phyloP scores from a whole-genome alignment of 306 rosid species.

The Trifolium subterraneum region DNA sequence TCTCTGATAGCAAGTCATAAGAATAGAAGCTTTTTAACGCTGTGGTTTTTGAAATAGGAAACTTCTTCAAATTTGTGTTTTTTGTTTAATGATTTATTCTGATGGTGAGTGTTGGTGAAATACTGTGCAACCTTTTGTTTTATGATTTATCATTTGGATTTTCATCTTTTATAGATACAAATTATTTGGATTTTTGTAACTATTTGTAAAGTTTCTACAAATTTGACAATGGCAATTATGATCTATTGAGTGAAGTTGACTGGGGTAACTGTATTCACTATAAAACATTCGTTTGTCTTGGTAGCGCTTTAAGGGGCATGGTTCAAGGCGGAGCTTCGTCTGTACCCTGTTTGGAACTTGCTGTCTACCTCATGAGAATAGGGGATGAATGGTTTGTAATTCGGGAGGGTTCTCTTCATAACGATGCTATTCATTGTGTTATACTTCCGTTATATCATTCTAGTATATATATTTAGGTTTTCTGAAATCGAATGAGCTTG shows the following conservation, averaged over 20 bases:
- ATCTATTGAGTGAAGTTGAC: slow-evolving; percentile 48
- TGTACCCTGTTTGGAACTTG: slow-evolving; percentile 76
- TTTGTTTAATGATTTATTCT: slow-evolving; percentile 19
- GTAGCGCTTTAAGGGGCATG: slow-evolving; percentile 75
- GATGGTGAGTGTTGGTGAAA: slow-evolving; percentile 7
- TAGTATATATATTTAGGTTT: slow-evolving; percentile 45
- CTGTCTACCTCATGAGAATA: slow-evolving; percentile 93
- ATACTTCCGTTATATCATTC: slow-evolving; percentile 38
- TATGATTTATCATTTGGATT: neutral
- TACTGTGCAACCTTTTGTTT: slow-evolving; percentile 15
- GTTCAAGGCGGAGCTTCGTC: slow-evolving; percentile 78
- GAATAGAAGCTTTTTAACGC: slow-evolving; percentile 17
- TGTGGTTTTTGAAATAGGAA: neutral
- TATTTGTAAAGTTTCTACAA: slow-evolving; percentile 27
- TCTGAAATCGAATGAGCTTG: slow-evolving; percentile 29
- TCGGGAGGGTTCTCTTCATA: slow-evolving; percentile 61
- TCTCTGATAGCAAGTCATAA: slow-evolving; percentile 11
- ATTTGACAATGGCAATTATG: slow-evolving; percentile 39
- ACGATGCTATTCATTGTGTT: slow-evolving; percentile 42
- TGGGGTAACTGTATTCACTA: slow-evolving; percentile 64
- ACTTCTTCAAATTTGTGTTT: slow-evolving; percentile 26
- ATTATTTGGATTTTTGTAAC: slow-evolving; percentile 11
- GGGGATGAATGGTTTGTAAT: slow-evolving; percentile 61
- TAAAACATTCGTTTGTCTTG: slow-evolving; percentile 76
- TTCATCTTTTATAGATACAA: slow-evolving; percentile 12